These are phyloP conservation scores for Dissophora ornata DNA, from an alignment of 192 early-diverging fungal genomes.

Conservation along the genomic window DNA sequence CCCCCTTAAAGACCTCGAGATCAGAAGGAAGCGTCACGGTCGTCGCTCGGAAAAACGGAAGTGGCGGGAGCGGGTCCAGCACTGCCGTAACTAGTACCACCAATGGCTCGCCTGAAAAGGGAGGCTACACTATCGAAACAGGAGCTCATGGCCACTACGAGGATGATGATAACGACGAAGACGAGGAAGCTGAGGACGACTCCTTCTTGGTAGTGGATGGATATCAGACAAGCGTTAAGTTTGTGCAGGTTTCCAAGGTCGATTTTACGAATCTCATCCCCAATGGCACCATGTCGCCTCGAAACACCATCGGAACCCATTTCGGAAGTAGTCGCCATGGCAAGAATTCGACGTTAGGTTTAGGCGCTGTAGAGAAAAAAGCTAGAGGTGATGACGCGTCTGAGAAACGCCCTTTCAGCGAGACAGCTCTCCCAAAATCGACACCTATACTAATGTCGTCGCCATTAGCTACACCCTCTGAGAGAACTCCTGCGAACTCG, in stretches of 20 bases:
- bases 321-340: conserved; percentile 25
- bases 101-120: conserved; percentile 5
- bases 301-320: conserved; percentile 34
- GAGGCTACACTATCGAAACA: background rate
- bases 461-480: conserved; percentile 5
- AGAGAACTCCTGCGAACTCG: conserved; percentile 2
- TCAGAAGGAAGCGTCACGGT: conserved; percentile 42
- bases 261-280: conserved; percentile 42
- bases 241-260: conserved; percentile 22
- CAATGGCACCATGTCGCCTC: conserved; percentile 35
- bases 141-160: background rate
- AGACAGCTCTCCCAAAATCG: conserved; percentile 38
- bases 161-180: conserved; percentile 26
- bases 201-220: conserved; percentile 48
- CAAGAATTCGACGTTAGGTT: conserved; percentile 20
- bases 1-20: conserved; percentile 14
- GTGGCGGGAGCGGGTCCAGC: conserved; percentile 34
- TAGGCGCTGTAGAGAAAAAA: conserved; percentile 8
- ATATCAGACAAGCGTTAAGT: conserved; percentile 40
- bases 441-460: conserved; percentile 18
- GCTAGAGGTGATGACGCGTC: background rate
- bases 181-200: conserved; percentile 34
- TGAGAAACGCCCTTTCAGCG: conserved; percentile 32
- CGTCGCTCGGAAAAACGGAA: conserved; percentile 23
- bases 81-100: conserved; percentile 14